Base-by-base conservation (phyloP, 371 early-diverging fungal genomes). In the Rhizomucor pusillus region DNA sequence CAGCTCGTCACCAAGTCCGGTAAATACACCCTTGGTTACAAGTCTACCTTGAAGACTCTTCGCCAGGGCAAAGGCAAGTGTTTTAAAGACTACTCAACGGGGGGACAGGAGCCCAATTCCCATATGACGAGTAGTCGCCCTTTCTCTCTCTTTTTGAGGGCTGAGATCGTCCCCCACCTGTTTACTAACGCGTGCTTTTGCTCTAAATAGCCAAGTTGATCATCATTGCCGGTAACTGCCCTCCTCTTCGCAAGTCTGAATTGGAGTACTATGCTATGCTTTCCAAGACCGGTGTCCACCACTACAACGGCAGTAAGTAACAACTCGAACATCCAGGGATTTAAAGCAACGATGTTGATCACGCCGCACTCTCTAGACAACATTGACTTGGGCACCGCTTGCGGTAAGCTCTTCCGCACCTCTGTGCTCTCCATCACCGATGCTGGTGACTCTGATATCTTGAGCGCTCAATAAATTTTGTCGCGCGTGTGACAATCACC, bases 181-280 rank as follows among this genome's bases (percentile, higher is more conserved):
- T 29, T 29, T 59, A 49, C 5, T 23, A 41, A 44, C 40, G 54
- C 45, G 29, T 48, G n/a, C 56, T 56, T 40, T 54, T 56, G 29
- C 5, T 29, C 5, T 29, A 5, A 5, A 51, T 82, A 92, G 94
- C 97, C 85, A 97, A 96, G 91, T 86, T 97, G 69, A 85, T 98
- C 78, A 89, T 98, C 84, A 90, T 98, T 79, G 90, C 98, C 65
- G 94, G 92, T 71, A 98, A 98, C 93, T 93, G 94, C 86, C 98
- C 98, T 63, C 93, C 98, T 73, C 91, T 98, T 76, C 89, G 99
- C 81, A 97, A 97, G 89, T 94, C 95, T 57, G 99, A 98, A 89
- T 88, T 98, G 70, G 98, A 98, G 86, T 98, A 98, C 94, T 98
- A 98, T 84, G 99, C 99, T 78, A 98, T 98, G 99, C 87, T 98